A percentile compares a stretch with the other conserved stretches of the same genome.
These are phyloP conservation scores for Colletotrichum sublineola DNA, from an alignment of 2,329 filamentous ascomycete species.

Conservation along the genomic window DNA sequence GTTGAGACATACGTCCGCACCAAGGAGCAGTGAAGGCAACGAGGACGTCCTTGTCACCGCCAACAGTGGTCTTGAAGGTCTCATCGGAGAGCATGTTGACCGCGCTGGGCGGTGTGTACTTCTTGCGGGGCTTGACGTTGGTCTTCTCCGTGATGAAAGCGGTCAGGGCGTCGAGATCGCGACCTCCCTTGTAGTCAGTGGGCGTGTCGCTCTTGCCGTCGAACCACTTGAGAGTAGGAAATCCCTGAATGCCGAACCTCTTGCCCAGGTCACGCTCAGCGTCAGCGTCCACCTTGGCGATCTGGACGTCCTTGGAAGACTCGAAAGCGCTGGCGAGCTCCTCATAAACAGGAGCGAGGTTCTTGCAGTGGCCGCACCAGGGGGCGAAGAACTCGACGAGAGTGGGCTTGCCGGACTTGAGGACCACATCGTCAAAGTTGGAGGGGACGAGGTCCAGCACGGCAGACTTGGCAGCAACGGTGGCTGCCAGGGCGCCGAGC, in stretches of 20 bases:
- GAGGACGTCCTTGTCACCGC: conserved; percentile 87
- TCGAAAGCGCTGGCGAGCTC: conserved; percentile 84
- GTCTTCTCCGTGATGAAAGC: conserved; percentile 90
- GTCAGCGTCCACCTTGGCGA: conserved; percentile 97
- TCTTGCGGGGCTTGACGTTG: conserved; percentile 83
- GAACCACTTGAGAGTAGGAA: conserved; percentile 98
- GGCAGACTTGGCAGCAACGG: conserved; percentile 78
- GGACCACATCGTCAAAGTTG: conserved; percentile 92
- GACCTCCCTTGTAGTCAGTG: conserved; percentile 85
- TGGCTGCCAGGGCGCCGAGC: conserved; percentile 67
- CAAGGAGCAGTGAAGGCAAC: conserved; percentile 98
- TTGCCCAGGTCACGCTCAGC: conserved; percentile 86
- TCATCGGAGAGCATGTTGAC: conserved; percentile 85
- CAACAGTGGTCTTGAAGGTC: conserved; percentile 82
- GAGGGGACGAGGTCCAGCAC: conserved; percentile 89
- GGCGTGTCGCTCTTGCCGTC: conserved; percentile 93
- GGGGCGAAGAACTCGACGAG: conserved; percentile 98
- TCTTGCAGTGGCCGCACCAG: conserved; percentile 99
- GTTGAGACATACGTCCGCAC: conserved; percentile 87
- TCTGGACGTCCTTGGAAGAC: conserved; percentile 79
- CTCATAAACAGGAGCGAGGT: conserved; percentile 92
- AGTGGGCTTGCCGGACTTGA: conserved; percentile 93
- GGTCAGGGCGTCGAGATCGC: conserved; percentile 87
- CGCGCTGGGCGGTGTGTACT: conserved; percentile 78
- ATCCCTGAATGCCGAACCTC: conserved; percentile 90